These are phyloP conservation scores for Termitomyces sp. DNA, from an alignment of 768 basidiomycete species.

Conservation along the genomic window DNA sequence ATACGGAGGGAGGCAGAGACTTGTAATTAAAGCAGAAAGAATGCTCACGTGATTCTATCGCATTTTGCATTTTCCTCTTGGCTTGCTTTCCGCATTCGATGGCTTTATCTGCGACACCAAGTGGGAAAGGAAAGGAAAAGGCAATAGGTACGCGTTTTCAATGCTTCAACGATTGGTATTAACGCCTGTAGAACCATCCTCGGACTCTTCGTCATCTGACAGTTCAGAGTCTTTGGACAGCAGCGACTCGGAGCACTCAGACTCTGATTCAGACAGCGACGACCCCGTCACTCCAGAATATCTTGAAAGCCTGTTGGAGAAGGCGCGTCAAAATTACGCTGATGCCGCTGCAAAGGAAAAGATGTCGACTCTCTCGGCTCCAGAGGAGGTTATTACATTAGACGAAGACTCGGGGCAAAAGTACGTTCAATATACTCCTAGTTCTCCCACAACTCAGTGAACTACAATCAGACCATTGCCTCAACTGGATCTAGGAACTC, in stretches of 20 bases:
- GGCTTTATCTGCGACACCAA: slow-evolving; percentile 8
- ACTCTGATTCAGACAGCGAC: slow-evolving; percentile 40
- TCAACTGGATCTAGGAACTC: slow-evolving; percentile 54
- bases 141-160: slow-evolving; percentile 25
- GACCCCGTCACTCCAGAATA: slow-evolving; percentile 52
- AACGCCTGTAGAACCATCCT: slow-evolving; percentile 1
- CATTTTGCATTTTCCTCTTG: not conserved
- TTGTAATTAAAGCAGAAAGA: not conserved
- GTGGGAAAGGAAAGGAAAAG: slow-evolving; percentile 47
- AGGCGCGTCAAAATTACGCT: slow-evolving; percentile 49
- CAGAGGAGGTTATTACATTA: slow-evolving; percentile 51
- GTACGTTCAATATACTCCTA: slow-evolving; percentile 23
- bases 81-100: slow-evolving; percentile 7
- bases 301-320: slow-evolving; percentile 57
- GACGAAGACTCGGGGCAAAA: slow-evolving; percentile 28
- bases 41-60: slow-evolving; percentile 14
- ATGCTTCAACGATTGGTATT: not conserved
- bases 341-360: slow-evolving; percentile 24
- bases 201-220: slow-evolving; percentile 19
- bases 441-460: not conserved
- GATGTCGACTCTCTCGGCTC: slow-evolving; percentile 13
- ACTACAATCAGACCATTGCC: slow-evolving; percentile 48
- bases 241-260: slow-evolving; percentile 28
- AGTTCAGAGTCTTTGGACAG: slow-evolving; percentile 22
- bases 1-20: too few relatives aligned